A percentile compares a stretch with the other conserved stretches of the same genome.
These are phyloP conservation scores for Bertia moriformis DNA, from an alignment of 2,329 filamentous ascomycete genomes.

Conservation along the genomic window DNA sequence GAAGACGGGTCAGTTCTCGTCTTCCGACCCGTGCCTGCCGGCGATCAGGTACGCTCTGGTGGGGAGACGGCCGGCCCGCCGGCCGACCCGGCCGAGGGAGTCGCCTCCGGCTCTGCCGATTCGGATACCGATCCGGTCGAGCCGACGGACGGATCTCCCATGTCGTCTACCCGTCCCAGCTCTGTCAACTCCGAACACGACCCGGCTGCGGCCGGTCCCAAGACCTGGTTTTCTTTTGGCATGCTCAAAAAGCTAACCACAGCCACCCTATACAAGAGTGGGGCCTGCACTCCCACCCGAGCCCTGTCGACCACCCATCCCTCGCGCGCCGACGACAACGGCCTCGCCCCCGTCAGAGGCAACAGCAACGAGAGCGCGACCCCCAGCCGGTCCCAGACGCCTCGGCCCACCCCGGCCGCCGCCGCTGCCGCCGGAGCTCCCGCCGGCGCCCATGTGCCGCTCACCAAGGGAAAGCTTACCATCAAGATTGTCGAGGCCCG, in stretches of 20 bases:
- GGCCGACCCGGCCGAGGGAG: too few relatives aligned
- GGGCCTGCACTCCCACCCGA: conserved; percentile 76
- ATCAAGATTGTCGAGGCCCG: conserved; percentile 80
- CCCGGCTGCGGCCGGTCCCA: conserved; percentile 17
- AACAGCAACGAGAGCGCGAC: conserved; percentile 22
- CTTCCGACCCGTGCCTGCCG: too few relatives aligned
- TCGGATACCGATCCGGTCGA: neutral
- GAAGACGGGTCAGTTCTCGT: too few relatives aligned
- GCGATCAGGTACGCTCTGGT: conserved; percentile 23
- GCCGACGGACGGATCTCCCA: conserved; percentile 19
- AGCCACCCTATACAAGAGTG: conserved; percentile 71
- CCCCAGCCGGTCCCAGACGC: conserved; percentile 36
- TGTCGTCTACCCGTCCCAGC: conserved; percentile 19
- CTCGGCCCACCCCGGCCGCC: conserved; percentile 21
- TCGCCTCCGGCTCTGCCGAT: too few relatives aligned
- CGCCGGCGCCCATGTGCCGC: conserved; percentile 48
- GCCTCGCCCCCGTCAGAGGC: conserved; percentile 20
- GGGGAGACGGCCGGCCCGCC: neutral
- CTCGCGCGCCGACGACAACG: conserved; percentile 31
- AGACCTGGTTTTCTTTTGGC: conserved; percentile 48
- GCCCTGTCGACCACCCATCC: conserved; percentile 57
- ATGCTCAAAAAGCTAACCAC: conserved; percentile 80
- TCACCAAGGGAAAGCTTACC: conserved; percentile 73
- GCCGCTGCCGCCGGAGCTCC: conserved; percentile 9
- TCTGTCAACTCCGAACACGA: conserved; percentile 25